Percentiles rank a stretch among this genome's conserved stretches.
phyloP scores from a whole-genome alignment of 352 stramenopile genomes.

The Phytophthora palmivora region DNA sequence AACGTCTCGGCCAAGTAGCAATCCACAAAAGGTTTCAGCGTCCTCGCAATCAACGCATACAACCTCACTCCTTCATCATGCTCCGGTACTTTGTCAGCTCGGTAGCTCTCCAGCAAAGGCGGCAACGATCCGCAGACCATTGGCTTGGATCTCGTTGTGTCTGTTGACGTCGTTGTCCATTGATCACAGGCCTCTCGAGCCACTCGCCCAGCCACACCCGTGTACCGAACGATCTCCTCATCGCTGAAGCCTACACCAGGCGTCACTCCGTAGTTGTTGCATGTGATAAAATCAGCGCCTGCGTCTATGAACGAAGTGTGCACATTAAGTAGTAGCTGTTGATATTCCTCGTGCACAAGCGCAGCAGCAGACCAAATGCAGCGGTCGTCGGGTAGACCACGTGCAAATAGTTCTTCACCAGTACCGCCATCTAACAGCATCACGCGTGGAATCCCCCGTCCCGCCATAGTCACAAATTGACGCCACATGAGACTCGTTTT shows the following conservation, averaged over 20 bases:
- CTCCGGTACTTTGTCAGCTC: conserved; percentile 78
- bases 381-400: conserved; percentile 86
- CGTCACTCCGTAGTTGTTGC: conserved; percentile 93
- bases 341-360: conserved; percentile 75
- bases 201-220: conserved; percentile 59
- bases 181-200: conserved; percentile 52
- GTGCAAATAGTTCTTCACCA: conserved; percentile 90
- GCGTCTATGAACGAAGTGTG: conserved; percentile 85
- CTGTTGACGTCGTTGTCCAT: conserved; percentile 13
- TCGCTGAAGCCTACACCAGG: conserved; percentile 86
- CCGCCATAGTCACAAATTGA: conserved; percentile 17
- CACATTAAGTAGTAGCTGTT: conserved; percentile 76
- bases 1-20: conserved; percentile 90
- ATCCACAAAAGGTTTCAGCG: conserved; percentile 78
- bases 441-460: conserved; percentile 13
- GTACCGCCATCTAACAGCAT: conserved; percentile 89
- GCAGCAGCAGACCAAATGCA: conserved; percentile 90
- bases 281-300: conserved; percentile 85
- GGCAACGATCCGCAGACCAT: conserved; percentile 81
- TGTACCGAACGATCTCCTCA: conserved; percentile 66
- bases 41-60: conserved; percentile 75
- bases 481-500: conserved; percentile 2
- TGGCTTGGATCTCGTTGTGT: conserved; percentile 14
- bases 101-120: conserved; percentile 90
- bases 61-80: conserved; percentile 71